Evolutionary conservation across 2,329 filamentous ascomycete genomes (phyloP).

Genomic region (Penicillium sp.): DNA sequence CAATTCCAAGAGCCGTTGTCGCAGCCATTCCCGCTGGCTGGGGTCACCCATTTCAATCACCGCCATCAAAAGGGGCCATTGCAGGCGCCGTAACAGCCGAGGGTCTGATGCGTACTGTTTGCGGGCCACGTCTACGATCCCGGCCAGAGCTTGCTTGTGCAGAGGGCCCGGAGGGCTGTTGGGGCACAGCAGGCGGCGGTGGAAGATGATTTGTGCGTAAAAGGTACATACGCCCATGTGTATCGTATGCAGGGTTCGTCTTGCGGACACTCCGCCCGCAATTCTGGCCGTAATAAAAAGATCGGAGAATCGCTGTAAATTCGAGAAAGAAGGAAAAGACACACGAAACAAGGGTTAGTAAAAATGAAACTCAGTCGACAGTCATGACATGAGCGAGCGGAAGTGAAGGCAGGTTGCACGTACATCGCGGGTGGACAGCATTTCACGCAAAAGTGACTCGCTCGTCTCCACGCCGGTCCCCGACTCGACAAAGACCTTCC

Average conservation of each 20-base stretch:
- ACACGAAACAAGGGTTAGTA: neutral
- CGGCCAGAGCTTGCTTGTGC: constrained; percentile 24
- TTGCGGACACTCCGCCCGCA: constrained; percentile 22
- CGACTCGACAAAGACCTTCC: constrained; percentile 23
- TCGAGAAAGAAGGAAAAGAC: neutral
- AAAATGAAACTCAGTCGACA: no score
- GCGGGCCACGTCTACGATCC: constrained; percentile 28
- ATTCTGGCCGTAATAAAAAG: constrained; percentile 32
- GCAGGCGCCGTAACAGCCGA: constrained; percentile 26
- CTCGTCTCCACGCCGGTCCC: constrained; percentile 11
- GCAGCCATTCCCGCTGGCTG: constrained; percentile 27
- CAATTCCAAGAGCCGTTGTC: constrained; percentile 25
- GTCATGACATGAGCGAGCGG: no score
- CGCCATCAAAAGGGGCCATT: constrained; percentile 32
- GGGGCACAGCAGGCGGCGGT: constrained; percentile 27
- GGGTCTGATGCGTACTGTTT: constrained; percentile 30
- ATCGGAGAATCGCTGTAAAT: constrained; percentile 30
- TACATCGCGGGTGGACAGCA: constrained; percentile 24
- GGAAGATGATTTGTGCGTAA: constrained; percentile 29
- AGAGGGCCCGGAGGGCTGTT: constrained; percentile 15
- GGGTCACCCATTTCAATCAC: constrained; percentile 28
- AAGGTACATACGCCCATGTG: constrained; percentile 31
- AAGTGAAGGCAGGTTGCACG: neutral
- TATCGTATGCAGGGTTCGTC: constrained; percentile 32
- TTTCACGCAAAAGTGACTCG: constrained; percentile 21